phyloP scores from a whole-genome alignment of 148 eudicot genomes.

The Persicaria tinctoria region DNA sequence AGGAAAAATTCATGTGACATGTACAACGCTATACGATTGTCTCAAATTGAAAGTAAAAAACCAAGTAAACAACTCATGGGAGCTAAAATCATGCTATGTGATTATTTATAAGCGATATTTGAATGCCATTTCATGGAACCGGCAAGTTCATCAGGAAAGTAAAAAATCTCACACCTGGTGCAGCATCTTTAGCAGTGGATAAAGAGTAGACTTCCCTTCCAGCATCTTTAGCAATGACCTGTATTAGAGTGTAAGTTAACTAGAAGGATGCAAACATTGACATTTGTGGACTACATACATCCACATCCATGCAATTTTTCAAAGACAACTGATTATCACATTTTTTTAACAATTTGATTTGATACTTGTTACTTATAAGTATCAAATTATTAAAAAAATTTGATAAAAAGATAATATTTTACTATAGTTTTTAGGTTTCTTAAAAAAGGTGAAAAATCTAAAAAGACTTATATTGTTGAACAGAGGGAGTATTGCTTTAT shows the following conservation, averaged over 20 bases:
- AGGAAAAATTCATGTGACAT: background rate
- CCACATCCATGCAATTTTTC: background rate
- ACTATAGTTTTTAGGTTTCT: too few species aligned
- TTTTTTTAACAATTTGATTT: too few species aligned
- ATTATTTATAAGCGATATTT: background rate
- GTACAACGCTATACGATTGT: background rate
- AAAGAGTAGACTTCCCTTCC: conserved; percentile 6
- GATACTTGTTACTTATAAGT: too few species aligned
- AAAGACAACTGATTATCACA: background rate
- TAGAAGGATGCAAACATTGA: background rate
- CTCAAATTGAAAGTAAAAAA: background rate
- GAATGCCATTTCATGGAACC: background rate
- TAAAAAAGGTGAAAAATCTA: too few species aligned
- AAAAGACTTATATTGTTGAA: too few species aligned
- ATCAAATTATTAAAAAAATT: too few species aligned
- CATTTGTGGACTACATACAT: background rate
- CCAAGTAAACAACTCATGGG: background rate
- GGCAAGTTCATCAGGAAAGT: background rate
- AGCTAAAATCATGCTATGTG: background rate
- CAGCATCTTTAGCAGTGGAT: conserved; percentile 3
- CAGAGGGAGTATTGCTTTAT: too few species aligned
- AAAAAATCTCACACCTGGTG: conserved; percentile 1
- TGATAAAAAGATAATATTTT: too few species aligned
- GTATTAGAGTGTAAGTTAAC: background rate
- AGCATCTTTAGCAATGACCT: conserved; percentile 7